phyloP scores from a whole-genome alignment of 2,329 filamentous ascomycete genomes.

The Arthroderma uncinatum region DNA sequence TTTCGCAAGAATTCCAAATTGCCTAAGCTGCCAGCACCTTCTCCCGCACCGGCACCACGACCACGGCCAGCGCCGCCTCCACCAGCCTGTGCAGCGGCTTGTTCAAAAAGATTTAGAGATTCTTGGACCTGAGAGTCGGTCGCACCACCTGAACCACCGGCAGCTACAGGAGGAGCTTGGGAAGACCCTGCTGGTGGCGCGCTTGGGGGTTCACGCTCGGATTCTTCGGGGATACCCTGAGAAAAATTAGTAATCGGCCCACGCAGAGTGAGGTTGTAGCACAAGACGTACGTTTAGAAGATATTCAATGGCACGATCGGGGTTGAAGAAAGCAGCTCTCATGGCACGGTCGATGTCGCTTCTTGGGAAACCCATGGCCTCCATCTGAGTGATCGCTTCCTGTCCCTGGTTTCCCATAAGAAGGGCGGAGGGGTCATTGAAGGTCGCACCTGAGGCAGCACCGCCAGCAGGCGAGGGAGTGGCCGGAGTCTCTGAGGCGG shows the following conservation, averaged over 20 bases:
- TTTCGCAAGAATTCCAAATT: constrained; percentile 89
- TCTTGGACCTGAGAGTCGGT: constrained; percentile 34
- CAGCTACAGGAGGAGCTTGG: constrained; percentile 34
- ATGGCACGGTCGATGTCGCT: constrained; percentile 84
- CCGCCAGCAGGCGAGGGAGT: constrained; percentile 15
- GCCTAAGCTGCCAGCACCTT: constrained; percentile 38
- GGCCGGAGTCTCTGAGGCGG: constrained; percentile 11
- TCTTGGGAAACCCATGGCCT: constrained; percentile 90
- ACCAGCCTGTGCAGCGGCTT: constrained; percentile 66
- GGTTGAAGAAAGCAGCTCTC: constrained; percentile 93
- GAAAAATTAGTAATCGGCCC: neutral
- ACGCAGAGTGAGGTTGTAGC: neutral
- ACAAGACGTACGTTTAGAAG: constrained; percentile 60
- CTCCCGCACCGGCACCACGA: constrained; percentile 17
- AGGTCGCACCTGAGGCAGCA: constrained; percentile 28
- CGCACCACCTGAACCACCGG: constrained; percentile 21
- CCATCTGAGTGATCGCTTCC: constrained; percentile 80
- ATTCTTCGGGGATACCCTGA: constrained; percentile 84
- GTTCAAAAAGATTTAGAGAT: constrained; percentile 77
- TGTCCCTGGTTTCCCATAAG: constrained; percentile 74
- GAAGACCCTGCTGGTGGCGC: constrained; percentile 21
- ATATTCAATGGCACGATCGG: constrained; percentile 94
- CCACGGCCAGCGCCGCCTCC: constrained; percentile 34
- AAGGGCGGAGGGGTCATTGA: constrained; percentile 68
- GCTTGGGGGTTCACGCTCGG: constrained; percentile 49